Evolutionary conservation across 352 stramenopile species (phyloP).

Genomic region (Pythium dissotocum): DNA sequence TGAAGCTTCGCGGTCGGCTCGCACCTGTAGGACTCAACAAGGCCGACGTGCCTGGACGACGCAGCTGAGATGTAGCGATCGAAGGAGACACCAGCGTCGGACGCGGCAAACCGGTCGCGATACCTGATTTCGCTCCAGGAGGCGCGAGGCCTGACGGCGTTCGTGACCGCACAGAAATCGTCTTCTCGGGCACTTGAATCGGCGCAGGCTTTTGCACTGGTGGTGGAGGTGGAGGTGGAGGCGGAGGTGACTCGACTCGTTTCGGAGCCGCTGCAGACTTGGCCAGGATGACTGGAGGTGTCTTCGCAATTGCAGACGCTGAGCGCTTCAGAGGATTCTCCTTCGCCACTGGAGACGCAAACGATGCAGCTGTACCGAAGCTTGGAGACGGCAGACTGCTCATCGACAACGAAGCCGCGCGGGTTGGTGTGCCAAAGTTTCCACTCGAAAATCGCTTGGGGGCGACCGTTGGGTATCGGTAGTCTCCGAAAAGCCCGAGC

Average conservation of each 20-base stretch:
- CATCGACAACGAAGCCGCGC: not conserved
- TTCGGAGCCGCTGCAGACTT: not conserved
- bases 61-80: conserved; percentile 10
- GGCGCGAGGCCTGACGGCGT: conserved; percentile 3
- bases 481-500: conserved; percentile 30
- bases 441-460: conserved; percentile 8
- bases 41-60: not conserved
- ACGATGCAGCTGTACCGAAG: conserved; percentile 10
- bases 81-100: conserved; percentile 14
- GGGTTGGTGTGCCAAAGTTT: not conserved
- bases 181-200: not conserved
- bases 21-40: not conserved
- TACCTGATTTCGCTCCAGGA: conserved; percentile 7
- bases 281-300: conserved; percentile 19
- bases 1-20: conserved; percentile 19
- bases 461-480: conserved; percentile 34
- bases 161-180: not conserved
- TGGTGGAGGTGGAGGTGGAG: not conserved
- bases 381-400: conserved; percentile 19
- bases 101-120: not conserved
- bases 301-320: conserved; percentile 36
- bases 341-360: conserved; percentile 15
- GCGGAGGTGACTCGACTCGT: not conserved
- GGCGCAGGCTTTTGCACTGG: not conserved
- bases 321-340: conserved; percentile 36